Evolutionary conservation across 2,329 filamentous ascomycete species (phyloP).

Genomic region (Ramichloridium luteum): DNA sequence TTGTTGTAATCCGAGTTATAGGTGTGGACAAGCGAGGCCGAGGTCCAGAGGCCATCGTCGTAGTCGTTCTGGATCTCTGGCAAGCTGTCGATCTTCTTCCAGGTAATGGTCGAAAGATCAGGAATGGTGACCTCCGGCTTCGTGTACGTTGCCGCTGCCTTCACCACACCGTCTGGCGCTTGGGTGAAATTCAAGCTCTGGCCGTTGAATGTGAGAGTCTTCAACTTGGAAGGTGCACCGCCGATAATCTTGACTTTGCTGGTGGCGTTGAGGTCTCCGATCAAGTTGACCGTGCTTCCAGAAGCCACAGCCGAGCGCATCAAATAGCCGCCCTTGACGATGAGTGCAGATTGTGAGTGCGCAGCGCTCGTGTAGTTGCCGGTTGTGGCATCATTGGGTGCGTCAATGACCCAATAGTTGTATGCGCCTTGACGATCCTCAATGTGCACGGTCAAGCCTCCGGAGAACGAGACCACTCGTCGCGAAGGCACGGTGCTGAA

Average conservation of each 20-base stretch:
- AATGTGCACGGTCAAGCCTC: conserved; percentile 41
- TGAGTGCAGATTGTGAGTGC: conserved; percentile 28
- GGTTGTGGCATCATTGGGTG: conserved; percentile 28
- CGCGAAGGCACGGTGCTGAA: conserved; percentile 46
- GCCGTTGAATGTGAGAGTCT: conserved; percentile 52
- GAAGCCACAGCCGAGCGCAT: conserved; percentile 46
- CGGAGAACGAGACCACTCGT: conserved; percentile 39
- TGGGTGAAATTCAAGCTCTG: conserved; percentile 25
- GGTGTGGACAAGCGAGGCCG: conserved; percentile 45
- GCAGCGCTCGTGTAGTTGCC: conserved; percentile 24
- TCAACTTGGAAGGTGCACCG: conserved; percentile 39
- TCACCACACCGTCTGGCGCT: conserved; percentile 32
- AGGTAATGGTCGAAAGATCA: conserved; percentile 45
- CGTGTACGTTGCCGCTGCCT: conserved; percentile 39
- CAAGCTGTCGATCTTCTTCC: conserved; percentile 59
- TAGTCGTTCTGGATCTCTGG: conserved; percentile 55
- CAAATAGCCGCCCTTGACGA: conserved; percentile 55
- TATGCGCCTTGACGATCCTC: conserved; percentile 57
- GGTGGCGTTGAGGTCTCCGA: conserved; percentile 61
- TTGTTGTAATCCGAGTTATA: conserved; percentile 47
- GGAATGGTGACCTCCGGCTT: conserved; percentile 44
- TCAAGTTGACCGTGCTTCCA: conserved; percentile 47
- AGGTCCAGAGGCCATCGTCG: conserved; percentile 56
- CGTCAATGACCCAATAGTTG: conserved; percentile 54
- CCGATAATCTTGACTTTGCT: conserved; percentile 57